These are phyloP conservation scores for Plasmodium relictum DNA, from an alignment of 169 alveolate species.

Conservation along the genomic window DNA sequence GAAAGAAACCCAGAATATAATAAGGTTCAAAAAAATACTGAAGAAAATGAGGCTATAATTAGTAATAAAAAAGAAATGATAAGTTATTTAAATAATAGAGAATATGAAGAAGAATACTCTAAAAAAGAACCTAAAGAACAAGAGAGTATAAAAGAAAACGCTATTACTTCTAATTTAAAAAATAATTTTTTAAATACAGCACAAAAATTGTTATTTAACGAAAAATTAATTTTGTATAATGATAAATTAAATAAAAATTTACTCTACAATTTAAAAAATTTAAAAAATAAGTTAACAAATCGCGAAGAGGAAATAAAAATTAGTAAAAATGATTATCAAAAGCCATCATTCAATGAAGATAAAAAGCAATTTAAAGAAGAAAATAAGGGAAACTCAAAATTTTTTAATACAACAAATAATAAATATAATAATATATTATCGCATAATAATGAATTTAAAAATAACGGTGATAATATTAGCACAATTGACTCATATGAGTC, in stretches of 20 bases:
- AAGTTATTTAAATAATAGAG: background rate
- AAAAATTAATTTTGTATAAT: background rate
- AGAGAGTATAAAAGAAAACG: background rate
- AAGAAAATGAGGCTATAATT: background rate
- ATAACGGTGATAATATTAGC: background rate
- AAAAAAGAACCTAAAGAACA: background rate
- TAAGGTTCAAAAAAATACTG: background rate
- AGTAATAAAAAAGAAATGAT: background rate
- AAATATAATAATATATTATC: background rate
- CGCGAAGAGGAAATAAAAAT: background rate
- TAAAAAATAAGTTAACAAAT: conserved; percentile 2
- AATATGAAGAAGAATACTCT: background rate
- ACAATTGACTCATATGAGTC: background rate
- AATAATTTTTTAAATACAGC: conserved; percentile 10
- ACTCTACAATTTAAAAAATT: conserved; percentile 1
- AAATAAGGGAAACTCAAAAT: background rate
- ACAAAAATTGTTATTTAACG: conserved; percentile 1
- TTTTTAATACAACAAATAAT: too few species aligned
- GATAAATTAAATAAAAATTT: conserved; percentile 10
- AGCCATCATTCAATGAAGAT: background rate
- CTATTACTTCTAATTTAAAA: background rate
- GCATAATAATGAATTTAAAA: background rate
- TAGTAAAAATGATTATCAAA: background rate
- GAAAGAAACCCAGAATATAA: background rate
- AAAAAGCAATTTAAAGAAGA: background rate